These are phyloP conservation scores for Pseudogymnoascus sp. DNA, from an alignment of 2,329 filamentous ascomycete genomes.

Conservation along the genomic window DNA sequence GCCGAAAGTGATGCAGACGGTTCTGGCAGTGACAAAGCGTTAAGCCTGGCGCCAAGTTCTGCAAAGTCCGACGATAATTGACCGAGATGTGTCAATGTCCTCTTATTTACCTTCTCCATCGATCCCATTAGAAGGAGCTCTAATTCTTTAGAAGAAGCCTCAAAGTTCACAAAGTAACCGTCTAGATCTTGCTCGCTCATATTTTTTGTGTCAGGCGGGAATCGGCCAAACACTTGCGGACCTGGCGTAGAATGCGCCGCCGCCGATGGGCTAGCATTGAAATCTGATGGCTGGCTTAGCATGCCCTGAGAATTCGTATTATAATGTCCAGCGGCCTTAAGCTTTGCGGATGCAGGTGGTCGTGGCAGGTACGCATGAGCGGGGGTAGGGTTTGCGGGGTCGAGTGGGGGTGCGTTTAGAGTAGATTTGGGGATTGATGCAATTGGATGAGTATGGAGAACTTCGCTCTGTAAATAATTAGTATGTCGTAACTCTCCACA, in stretches of 20 bases:
- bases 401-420: conserved; percentile 87
- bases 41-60: conserved; percentile 91
- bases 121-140: conserved; percentile 82
- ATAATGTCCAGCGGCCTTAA: conserved; percentile 47
- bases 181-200: conserved; percentile 86
- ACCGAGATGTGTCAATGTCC: conserved; percentile 77
- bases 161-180: conserved; percentile 91
- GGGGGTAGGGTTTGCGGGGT: conserved; percentile 83
- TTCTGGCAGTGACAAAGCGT: conserved; percentile 92
- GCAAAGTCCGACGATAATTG: conserved; percentile 79
- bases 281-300: conserved; percentile 44
- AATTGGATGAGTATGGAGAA: conserved; percentile 85
- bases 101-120: conserved; percentile 93
- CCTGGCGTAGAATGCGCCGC: conserved; percentile 50
- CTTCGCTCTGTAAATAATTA: conserved; percentile 64
- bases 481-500: not conserved
- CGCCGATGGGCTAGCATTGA: conserved; percentile 38
- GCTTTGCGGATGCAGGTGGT: conserved; percentile 75
- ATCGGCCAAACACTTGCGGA: conserved; percentile 62
- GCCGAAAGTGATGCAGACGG: conserved; percentile 79
- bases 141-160: conserved; percentile 82
- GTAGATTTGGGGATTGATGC: conserved; percentile 89
- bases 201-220: conserved; percentile 68
- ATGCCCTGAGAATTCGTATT: conserved; percentile 39
- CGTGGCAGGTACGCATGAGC: conserved; percentile 84